Evolutionary conservation across 2,329 filamentous ascomycete species (phyloP), one percentile per base, ranked within the genome.

Genomic region (Fusarium neocosmosporiellum): DNA sequence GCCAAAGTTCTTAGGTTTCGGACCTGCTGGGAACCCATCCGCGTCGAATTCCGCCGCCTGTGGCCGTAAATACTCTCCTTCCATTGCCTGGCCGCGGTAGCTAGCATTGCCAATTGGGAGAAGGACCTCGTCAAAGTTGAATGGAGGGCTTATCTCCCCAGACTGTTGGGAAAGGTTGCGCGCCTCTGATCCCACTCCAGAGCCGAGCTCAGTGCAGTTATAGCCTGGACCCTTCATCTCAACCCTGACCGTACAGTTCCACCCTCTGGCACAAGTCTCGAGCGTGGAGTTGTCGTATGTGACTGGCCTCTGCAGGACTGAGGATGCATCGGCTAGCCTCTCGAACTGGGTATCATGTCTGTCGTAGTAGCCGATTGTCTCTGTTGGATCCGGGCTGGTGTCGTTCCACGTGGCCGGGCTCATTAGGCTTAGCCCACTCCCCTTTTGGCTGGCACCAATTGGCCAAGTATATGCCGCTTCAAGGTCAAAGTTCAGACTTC

Each of bases 401-500:
- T 13, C 39, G 31, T 67, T 65, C 7, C 29, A 67, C 4, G 4
- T 0, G 7, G n/a, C 31, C 5, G 20, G 13, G 5, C 24, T 33
- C 5, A 53, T 11, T n/a, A 31, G 24, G 4, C 3, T n/a, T 1
- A 60, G 18, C 13, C 39, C 24, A 13, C 31, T 36, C 7, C 9
- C 20, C n/a, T 50, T 24, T 16, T 36, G n/a, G 4, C 34, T 22
- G 20, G 5, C 5, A 0, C n/a, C 41, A 1, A 16, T 2, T 7
- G 53, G 41, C 58, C 48, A 63, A 22, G 18, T 13, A 3, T 27
- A 9, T 27, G 5, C 57, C 14, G 16, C 60, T 20, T 71, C 37
- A 14, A 66, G 46, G 1, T 10, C 13, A 16, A 69, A 71, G n/a
- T 62, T 73, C 4, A 69, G 31, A 16, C 60, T 73, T 10, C 61